Evolutionary conservation across 1,139 yeast genomes (phyloP), one percentile per base, ranked within the genome.

Genomic region (Candida albicans): DNA sequence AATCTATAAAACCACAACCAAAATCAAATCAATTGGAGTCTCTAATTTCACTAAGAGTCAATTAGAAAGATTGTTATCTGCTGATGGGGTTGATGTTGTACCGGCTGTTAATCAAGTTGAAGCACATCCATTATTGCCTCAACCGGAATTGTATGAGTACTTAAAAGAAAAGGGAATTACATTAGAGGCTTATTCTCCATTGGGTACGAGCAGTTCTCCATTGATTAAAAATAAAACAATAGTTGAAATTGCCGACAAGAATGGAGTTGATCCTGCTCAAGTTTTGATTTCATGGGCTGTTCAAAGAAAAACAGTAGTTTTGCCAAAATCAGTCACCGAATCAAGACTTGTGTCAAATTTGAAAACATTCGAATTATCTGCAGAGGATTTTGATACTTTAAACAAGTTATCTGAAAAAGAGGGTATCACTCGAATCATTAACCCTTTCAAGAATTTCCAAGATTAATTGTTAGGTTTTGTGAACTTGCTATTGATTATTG

Each of bases 51-150:
- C 81, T 12, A 58, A 68, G 35, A 66, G 65, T 35, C 70, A 73
- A 54, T 55, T 81, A 42, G 67, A 79, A 49, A 66, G 67, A 35
- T 61, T 79, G 37, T 64, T 81, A 45, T 64, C 68, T 37, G 79
- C 74, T 42, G 71, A 77, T 14, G 76, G 65, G 25, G 65, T 75
- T 25, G 65, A 60, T 29, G 64, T 67, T 25, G 54, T 52, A 30
- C 87, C 87, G 7, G 79, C 71, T 3, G 73, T 72, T 11, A 73
- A 80, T 54, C 87, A 82, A 60, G 65, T 81, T 44, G 87, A 82
- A 59, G 63, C 78, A 35, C 86, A 82, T 53, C 86, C 86, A 39
- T 74, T 68, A 43, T 64, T 81, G 49, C 80, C 84, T 26, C 84
- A 80, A 55, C 58, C 62, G 10, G 77, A 77, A 33, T 60, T 82